Evolutionary conservation across 2,329 filamentous ascomycete genomes (phyloP), one percentile per base, ranked within the genome.

Genomic region (Tolypocladium tropicale): DNA sequence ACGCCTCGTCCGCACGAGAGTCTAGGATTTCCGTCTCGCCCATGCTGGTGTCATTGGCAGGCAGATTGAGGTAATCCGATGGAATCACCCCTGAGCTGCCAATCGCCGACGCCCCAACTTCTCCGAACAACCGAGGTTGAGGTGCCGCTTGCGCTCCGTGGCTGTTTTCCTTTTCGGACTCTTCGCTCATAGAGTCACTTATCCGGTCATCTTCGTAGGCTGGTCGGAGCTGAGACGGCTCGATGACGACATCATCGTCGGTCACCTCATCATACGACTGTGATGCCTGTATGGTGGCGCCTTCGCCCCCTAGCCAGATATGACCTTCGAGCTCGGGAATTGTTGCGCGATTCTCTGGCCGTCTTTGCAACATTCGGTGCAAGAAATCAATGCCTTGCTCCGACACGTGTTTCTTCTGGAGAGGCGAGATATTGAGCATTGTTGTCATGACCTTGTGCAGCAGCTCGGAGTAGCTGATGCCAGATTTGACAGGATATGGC

Each of bases 401-500:
- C 0, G 90, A 90, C 9, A 94, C 76, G 0, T 76, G 74, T 11
- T 70, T 72, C 6, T 73, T 67, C 11, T 80, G 72, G 28, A 97
- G 75, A 1, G 89, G 84, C 16, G 73, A 70, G 14, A 82, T 79
- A 63, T 95, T 83, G 6, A 94, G 74, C 0, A 82, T 76, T 3
- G 79, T 85, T 6, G 84, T 89, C 88, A 96, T 96, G 67, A 97
- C 94, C 60, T 84, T 88, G 59, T 90, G 79, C 57, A 96, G 81
- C 72, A 97, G 85, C 63, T 89, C 87, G 4, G 85, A 84, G 59
- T 93, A 89, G 60, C 84, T 86, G 53, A 87, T 84, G 62, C 90
- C 89, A 32, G 81, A 84, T 60, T 85, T 83, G 18, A 89, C 91
- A 32, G 86, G 86, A 68, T 90, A 97, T 0, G 94, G 93, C 32